Base-by-base conservation (phyloP, 495 filamentous ascomycete species). In the Niebla homalea region DNA sequence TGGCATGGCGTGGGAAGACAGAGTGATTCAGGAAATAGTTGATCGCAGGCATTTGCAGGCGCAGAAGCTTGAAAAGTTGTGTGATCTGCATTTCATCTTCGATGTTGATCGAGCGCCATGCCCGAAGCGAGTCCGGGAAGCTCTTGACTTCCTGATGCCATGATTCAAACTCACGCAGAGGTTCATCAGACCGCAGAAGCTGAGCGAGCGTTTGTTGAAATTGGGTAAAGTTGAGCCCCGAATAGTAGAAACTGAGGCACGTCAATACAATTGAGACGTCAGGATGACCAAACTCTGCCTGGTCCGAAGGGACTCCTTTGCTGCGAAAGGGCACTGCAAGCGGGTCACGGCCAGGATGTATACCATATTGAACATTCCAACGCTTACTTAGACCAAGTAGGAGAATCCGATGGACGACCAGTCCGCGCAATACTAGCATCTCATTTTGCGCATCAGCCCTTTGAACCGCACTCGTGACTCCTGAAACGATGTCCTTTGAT, bases 251-350 rank as follows among this genome's bases (percentile, higher is more conserved):
- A 32, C 69, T 74, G 3, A 87, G 61, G 21, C 67, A 81, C 0
- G 85, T 87, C n/a, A 89, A 57, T 5, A 79, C 50, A 19, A 88
- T 80, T 29, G 73, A 68, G 0, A 81, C 76, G 58, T 89, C 84
- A 0, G 83, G 83, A 53, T 89, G 83, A 35, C 81, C 80, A 61
- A 83, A 88, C 54, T 89, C 84, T 0, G 84, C 76, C 3, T 76
- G 68, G 0, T 69, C 64, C 0, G 80, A 67, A 1, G 82, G 83
- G 19, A 57, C 73, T 44, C 82, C 83, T 53, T 88, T 90, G 1
- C 78, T 77, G n/a, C 76, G 67, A 50, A 75, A 90, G 0, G 85
- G 85, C 0, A 89, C 81, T 4, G 84, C 84, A 1, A 85, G 68
- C 15, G 50, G 56, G 2, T 60, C 60, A 18, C 64, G 62, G 8